Evolutionary conservation across 768 basidiomycete genomes (phyloP).

Genomic region (Atractiella rhizophila): DNA sequence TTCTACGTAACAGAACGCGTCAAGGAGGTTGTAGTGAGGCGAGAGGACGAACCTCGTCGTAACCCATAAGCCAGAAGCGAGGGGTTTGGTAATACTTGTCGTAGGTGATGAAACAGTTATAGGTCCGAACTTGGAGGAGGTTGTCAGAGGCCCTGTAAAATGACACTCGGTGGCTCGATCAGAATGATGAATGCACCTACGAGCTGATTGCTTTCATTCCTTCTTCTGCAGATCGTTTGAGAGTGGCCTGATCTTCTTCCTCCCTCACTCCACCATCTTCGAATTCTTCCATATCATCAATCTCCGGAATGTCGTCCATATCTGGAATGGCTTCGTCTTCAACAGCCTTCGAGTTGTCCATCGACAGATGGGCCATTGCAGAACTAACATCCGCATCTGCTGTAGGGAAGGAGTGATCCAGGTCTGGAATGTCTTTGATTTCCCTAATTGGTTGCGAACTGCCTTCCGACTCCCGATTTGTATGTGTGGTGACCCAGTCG

Average conservation of each 20-base stretch:
- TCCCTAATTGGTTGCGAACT: conserved; percentile 21
- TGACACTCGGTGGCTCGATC: conserved; percentile 17
- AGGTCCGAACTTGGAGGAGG: conserved; percentile 80
- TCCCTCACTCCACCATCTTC: conserved; percentile 32
- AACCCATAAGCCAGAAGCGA: conserved; percentile 87
- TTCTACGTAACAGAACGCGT: conserved; percentile 30
- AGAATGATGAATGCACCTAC: conserved; percentile 2
- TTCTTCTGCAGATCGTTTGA: conserved; percentile 7
- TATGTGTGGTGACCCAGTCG: conserved; percentile 98
- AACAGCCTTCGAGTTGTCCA: neutral
- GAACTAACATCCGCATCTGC: neutral
- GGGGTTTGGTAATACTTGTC: conserved; percentile 99
- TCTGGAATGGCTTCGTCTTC: conserved; percentile 29
- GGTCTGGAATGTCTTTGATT: conserved; percentile 22
- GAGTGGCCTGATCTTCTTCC: conserved; percentile 64
- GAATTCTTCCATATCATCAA: conserved; percentile 50
- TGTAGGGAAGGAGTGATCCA: neutral
- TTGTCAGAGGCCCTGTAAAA: conserved; percentile 4
- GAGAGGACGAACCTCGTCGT: conserved; percentile 52
- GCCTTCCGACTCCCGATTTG: conserved; percentile 27
- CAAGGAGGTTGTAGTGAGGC: too few species aligned
- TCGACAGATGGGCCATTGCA: neutral
- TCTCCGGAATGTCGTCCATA: conserved; percentile 93
- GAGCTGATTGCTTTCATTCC: neutral
- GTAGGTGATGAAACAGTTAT: conserved; percentile 98